Base-by-base conservation (phyloP, 306 rosid species). In the Castanea mollissima region DNA sequence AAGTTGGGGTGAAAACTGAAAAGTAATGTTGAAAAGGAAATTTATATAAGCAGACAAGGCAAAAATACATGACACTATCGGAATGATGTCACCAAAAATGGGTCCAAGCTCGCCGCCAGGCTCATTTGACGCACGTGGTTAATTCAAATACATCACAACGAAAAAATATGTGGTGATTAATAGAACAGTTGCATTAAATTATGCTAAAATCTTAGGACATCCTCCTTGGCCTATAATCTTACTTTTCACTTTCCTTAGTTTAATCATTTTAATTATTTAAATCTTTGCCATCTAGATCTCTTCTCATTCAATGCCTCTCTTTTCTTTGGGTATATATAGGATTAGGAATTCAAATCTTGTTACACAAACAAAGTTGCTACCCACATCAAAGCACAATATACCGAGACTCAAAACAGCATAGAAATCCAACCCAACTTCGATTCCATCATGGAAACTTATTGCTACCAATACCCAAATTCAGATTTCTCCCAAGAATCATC, bases 51-150 rank as follows among this genome's bases (percentile, higher is more conserved):
- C 29, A 21, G 23, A 25, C 31, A 60, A 60, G 25, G 25, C 6
- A 60, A 60, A 25, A 23, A 49, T 49, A 49, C 54, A 49, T 49
- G 32, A 60, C 69, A 63, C 31, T 16, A 27, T 27, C 20, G 5
- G 6, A 27, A 29, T 1, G 72, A 34, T 3, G 8, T 67, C 52
- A 67, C 29, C 20, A 19, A 1, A 27, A 60, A 21, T 69, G 69
- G 81, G 86, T 68, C 84, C 76, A 25, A 59, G 41, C 76, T 35
- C 86, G 84, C 89, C 78, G 86, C 86, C 89, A 71, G 57, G 57
- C 75, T 76, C 52, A 71, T 38, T 81, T 78, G 81, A 82, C 86
- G 16, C 86, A 79, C 86, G 79, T 82, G 89, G 21, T 31, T 27
- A 34, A 79, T 71, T 18, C 51, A 18, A 41, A 13, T 44, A 12